Percentiles rank a stretch among this genome's conserved stretches.
Conservation (phyloP, 176 grass and related monocot genomes). For the Triticum monococcum region DNA sequence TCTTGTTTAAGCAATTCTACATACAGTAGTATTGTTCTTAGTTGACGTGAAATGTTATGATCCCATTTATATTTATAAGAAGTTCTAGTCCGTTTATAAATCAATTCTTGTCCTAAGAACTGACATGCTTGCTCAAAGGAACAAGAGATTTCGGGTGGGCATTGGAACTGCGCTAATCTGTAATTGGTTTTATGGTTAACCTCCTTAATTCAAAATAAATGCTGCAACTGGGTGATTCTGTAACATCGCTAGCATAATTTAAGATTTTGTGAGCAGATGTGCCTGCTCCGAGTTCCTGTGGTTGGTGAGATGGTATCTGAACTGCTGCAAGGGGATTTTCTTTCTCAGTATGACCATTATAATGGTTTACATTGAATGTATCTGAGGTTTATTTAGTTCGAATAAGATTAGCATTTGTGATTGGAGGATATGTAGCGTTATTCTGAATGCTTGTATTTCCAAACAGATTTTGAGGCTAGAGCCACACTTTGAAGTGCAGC, state of each 20-base stretch:
- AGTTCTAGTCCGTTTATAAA: not conserved
- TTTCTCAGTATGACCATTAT: not conserved
- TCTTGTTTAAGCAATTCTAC: too few relatives aligned
- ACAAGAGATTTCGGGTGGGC: not conserved
- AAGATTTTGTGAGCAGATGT: not conserved
- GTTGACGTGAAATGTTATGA: not conserved
- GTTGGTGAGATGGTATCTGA: not conserved
- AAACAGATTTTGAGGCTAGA: conserved; percentile 89
- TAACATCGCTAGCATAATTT: not conserved
- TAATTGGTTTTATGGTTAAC: not conserved
- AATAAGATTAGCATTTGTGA: not conserved
- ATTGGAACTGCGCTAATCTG: not conserved
- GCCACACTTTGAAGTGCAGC: conserved; percentile 44
- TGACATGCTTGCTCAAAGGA: not conserved
- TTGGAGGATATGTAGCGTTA: not conserved
- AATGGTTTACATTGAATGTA: not conserved
- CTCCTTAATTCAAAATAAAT: not conserved
- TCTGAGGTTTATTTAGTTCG: not conserved
- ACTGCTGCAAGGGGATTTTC: not conserved
- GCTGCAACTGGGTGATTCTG: not conserved
- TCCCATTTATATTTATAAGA: not conserved
- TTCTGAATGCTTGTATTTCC: conserved; percentile 22
- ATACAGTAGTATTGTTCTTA: not conserved
- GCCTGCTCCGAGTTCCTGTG: not conserved
- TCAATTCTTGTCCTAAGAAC: not conserved